Evolutionary conservation across 768 basidiomycete genomes (phyloP), one percentile per base, ranked within the genome.

Genomic region (Macrolepiota dolichaula): DNA sequence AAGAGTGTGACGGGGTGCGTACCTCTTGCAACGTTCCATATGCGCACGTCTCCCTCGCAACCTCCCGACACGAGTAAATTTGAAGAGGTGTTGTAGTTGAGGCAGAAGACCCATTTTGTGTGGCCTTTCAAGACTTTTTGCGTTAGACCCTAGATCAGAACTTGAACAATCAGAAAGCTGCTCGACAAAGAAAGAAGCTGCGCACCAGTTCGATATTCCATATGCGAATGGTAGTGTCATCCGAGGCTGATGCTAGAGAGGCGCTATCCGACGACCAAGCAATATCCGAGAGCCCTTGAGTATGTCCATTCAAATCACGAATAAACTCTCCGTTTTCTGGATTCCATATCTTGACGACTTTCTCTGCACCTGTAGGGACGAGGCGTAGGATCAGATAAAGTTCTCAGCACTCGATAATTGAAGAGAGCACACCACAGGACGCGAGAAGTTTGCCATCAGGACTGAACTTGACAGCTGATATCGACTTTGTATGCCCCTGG

Each of bases 11-110:
- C 24, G 35, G 47, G 55, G 24, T n/a, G 62, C 76, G 42, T 51
- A 93, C 94, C 93, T 79, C 85, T 81, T 13, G 87, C 82, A 0
- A 89, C 83, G 68, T 97, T 93, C 96, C 96, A 98, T 69, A 99
- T 88, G 65, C 88, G 83, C 15, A 98, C 87, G 69, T 92, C 92
- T 52, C 96, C 94, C 63, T 98, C 96, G 69, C 92, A 96, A 0
- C 89, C 89, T 7, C 96, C 96, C 12, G 92, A 95, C 5, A 94
- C 96, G 47, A 98, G 81, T 22, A 98, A 77, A 64, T 94, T 94
- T 6, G 92, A 91, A 27, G 91, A 81, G 1, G 87, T 85, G 70
- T 94, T 95, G 73, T 94, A 98, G 67, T 96, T 94, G 13, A 98
- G 79, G 69, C 93, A 95, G 68, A 97, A 94, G 2, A 98, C 94